A percentile compares a stretch with the other conserved stretches of the same genome.
Evolutionary conservation across 202 grass and related monocot species (phyloP).

Genomic region (Hordeum pubiflorum): DNA sequence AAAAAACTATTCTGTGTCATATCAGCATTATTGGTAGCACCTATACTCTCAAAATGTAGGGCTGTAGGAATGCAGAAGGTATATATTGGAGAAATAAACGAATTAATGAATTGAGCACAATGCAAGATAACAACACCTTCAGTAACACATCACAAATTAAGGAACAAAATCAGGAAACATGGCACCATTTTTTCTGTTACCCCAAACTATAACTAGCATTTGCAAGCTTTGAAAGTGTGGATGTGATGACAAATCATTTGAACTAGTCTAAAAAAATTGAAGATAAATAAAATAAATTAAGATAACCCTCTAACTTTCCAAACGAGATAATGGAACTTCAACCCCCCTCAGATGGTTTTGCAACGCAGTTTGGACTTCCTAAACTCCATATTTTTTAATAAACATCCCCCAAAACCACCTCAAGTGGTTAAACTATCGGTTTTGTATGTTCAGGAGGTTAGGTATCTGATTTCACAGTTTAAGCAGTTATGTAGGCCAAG

Average conservation of each 20-base stretch:
- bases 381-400: not conserved
- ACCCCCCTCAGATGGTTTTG: not conserved
- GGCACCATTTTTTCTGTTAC: not conserved
- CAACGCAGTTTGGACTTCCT: not conserved
- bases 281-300: not conserved
- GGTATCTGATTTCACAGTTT: not conserved
- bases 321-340: not conserved
- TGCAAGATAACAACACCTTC: not conserved
- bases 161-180: not conserved
- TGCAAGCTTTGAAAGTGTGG: not conserved
- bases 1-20: not conserved
- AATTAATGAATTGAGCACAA: not conserved
- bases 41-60: not conserved
- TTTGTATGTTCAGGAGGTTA: not conserved
- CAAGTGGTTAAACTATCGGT: not conserved
- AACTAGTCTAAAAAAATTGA: not conserved
- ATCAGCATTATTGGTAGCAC: constrained; percentile 12
- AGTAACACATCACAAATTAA: not conserved
- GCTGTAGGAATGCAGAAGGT: not conserved
- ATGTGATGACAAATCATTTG: not conserved
- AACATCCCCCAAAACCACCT: not conserved
- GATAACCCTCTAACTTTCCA: not conserved
- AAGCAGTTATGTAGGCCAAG: not conserved
- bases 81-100: not conserved
- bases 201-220: constrained; percentile 1